phyloP scores from a whole-genome alignment of 2,329 filamentous ascomycete genomes.

The Xylaria multiplex region DNA sequence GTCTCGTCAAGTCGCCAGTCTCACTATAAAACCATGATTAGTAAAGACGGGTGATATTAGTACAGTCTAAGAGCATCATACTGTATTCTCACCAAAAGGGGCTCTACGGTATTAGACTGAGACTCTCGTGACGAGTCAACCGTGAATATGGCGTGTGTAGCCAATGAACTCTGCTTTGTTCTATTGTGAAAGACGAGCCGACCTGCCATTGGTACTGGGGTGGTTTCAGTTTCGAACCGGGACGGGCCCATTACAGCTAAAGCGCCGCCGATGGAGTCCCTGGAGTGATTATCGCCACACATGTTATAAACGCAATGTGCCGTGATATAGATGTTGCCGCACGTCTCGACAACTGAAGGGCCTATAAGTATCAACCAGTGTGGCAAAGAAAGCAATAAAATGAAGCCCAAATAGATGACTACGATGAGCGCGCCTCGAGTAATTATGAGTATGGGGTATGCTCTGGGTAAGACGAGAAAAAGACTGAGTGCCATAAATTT shows the following conservation, averaged over 20 bases:
- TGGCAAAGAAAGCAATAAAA: neutral
- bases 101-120: conserved; percentile 43
- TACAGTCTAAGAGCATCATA: conserved; percentile 37
- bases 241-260: conserved; percentile 56
- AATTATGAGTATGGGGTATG: neutral
- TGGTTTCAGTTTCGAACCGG: conserved; percentile 27
- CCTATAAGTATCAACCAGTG: neutral
- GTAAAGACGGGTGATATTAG: neutral
- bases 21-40: conserved; percentile 45
- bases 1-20: conserved; percentile 56
- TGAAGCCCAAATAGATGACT: neutral
- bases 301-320: conserved; percentile 45
- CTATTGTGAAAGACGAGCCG: conserved; percentile 57
- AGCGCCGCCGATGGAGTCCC: conserved; percentile 57
- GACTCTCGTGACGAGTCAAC: conserved; percentile 42
- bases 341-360: neutral
- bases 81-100: conserved; percentile 56
- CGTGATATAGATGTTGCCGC: neutral
- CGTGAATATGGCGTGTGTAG: conserved; percentile 57
- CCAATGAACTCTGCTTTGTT: conserved; percentile 43
- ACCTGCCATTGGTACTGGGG: conserved; percentile 35
- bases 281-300: conserved; percentile 56
- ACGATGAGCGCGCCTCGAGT: no score
- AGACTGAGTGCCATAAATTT: neutral
- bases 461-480: neutral